Evolutionary conservation across 2,329 filamentous ascomycete species (phyloP).

Genomic region (Cladosporium phlei): DNA sequence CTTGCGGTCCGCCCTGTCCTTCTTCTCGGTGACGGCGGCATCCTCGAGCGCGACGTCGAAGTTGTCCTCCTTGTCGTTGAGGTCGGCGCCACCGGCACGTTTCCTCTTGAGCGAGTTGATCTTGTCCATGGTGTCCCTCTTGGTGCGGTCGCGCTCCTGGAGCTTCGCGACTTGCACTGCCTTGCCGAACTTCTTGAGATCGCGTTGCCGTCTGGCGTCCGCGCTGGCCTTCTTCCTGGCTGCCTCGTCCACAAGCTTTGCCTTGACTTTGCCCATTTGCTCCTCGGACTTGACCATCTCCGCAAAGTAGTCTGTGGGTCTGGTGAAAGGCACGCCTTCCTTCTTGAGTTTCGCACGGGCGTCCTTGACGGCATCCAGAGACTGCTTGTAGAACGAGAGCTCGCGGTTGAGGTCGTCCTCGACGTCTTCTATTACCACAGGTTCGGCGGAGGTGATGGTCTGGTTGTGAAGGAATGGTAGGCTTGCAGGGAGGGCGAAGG

Average conservation of each 20-base stretch:
- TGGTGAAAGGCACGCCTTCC: conserved; percentile 79
- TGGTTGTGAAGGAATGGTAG: conserved; percentile 82
- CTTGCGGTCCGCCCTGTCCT: conserved; percentile 38
- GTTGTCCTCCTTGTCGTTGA: conserved; percentile 69
- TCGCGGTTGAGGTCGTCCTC: conserved; percentile 91
- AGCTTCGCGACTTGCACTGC: conserved; percentile 94
- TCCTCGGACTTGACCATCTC: conserved; percentile 99
- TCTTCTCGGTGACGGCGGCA: conserved; percentile 49
- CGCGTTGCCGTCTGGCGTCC: conserved; percentile 85
- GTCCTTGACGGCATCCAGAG: conserved; percentile 68
- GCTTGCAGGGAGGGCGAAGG: conserved; percentile 66
- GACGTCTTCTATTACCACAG: conserved; percentile 72
- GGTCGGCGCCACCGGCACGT: conserved; percentile 67
- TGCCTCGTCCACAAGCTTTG: conserved; percentile 86
- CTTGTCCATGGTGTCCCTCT: conserved; percentile 90
- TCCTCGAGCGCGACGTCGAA: conserved; percentile 87
- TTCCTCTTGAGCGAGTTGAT: conserved; percentile 94
- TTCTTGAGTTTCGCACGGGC: conserved; percentile 71
- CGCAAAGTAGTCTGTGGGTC: conserved; percentile 92
- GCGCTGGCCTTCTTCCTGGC: conserved; percentile 86
- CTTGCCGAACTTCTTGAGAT: conserved; percentile 99
- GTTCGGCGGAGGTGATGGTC: conserved; percentile 62
- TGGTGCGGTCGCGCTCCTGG: conserved; percentile 88
- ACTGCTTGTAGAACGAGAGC: conserved; percentile 87
- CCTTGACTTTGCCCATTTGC: conserved; percentile 95